Evolutionary conservation across 176 grass and related monocot species (phyloP), one percentile per base, ranked within the genome.

Genomic region (Thinopyrum elongatum): DNA sequence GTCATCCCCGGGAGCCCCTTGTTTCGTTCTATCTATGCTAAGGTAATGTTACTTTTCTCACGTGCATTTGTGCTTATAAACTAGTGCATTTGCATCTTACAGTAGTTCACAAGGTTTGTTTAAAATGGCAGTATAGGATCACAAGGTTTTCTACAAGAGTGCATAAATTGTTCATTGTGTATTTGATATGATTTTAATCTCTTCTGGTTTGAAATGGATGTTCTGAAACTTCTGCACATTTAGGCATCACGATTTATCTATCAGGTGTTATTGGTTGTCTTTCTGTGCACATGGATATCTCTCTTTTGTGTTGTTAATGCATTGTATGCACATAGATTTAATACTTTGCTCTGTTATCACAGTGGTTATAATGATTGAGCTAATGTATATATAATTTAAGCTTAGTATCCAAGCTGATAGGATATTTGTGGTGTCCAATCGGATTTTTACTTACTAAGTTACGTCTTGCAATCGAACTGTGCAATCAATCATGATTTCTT

Each of bases 1-100:
- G 85, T 89, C 97, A 58, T 74, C 83, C 53, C 94, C 93, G 22
- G 90, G 97, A 60, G 29, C 58, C 61, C 86, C 93, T 44, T 86
- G 51, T 87, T 95, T 95, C 58, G 57, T 95, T 17, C 80, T 98
- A 55, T 95, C 88, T 57, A 49, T 95, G 57, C 51, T 94, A 76
- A 93, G 96, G 96, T 95, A 89, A 36, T 22, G 6, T 19, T 66
- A 47, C 35, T 73, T 82, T 46, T 39, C 30, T 57, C 27, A 67
- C 26, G 2, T 7, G 3, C n/a, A 25, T 79, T 46, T 31, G 70
- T 21, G 21, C 25, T 25, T 22, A 42, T 19, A 71, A 57, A 86
- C 5, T n/a, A 17, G 23, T 71, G 76, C 69, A 76, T 23, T 76
- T 82, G 46, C 39, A 36, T 75, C 58, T 58, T 58, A 29, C 7